phyloP scores from a whole-genome alignment of 306 rosid genomes.

The Vigna nakashimae region DNA sequence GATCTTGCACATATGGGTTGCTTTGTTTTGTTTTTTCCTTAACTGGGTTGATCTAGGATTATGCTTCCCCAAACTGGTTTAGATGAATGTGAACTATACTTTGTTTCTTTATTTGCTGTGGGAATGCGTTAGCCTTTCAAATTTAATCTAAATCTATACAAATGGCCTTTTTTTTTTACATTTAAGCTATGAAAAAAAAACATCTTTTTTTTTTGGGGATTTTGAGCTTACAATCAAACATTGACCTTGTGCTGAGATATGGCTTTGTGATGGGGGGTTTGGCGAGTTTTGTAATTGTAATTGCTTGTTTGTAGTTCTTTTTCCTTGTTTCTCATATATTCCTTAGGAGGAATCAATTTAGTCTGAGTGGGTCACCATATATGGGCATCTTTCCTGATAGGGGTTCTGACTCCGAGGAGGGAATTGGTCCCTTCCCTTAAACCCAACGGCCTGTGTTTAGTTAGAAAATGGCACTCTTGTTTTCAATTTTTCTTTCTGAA shows the following conservation, averaged over 20 bases:
- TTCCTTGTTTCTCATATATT: neutral
- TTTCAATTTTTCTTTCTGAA: neutral
- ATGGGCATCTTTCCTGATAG: neutral
- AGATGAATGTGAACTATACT: neutral
- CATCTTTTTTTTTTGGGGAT: neutral
- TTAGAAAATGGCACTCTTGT: neutral
- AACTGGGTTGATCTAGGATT: neutral
- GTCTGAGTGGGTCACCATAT: neutral
- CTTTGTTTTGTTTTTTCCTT: neutral
- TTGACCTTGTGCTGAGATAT: neutral
- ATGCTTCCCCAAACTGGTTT: neutral
- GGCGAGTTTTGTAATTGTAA: neutral
- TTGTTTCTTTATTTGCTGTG: neutral
- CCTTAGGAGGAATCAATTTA: neutral
- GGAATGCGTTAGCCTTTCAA: conserved; percentile 24
- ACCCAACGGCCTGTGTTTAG: neutral
- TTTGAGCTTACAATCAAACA: neutral
- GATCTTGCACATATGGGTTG: neutral
- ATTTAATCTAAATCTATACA: conserved; percentile 24
- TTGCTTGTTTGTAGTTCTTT: neutral
- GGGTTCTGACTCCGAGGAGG: neutral
- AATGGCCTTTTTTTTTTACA: neutral
- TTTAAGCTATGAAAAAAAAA: neutral
- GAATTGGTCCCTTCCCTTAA: neutral
- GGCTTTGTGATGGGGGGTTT: neutral